A percentile compares a stretch with the other conserved stretches of the same genome.
Evolutionary conservation across 371 early-diverging fungal genomes (phyloP).

Genomic region (Apophysomyces variabilis): DNA sequence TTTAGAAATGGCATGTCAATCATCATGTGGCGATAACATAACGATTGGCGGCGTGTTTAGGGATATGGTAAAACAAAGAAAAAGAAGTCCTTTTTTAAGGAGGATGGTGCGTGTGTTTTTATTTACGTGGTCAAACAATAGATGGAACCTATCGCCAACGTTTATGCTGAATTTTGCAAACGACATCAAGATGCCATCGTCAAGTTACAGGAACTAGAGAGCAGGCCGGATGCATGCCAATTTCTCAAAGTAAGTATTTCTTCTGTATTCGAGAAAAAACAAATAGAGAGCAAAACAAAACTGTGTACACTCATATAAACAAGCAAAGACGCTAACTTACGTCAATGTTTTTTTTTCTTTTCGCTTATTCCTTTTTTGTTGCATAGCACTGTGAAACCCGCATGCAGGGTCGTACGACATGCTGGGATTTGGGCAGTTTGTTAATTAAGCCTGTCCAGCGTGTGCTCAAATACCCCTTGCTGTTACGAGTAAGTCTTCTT

Average conservation of each 20-base stretch:
- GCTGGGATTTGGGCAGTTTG: conserved; percentile 78
- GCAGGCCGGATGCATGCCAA: conserved; percentile 43
- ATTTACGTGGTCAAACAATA: conserved; percentile 15
- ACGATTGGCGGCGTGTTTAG: conserved; percentile 60
- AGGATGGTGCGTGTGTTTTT: not conserved
- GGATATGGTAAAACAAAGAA: conserved; percentile 44
- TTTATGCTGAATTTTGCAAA: conserved; percentile 80
- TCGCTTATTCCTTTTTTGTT: no score
- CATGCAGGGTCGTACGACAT: conserved; percentile 64
- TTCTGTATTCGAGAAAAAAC: not conserved
- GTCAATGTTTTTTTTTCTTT: not conserved
- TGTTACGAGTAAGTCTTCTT: conserved; percentile 58
- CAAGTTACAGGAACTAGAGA: conserved; percentile 62
- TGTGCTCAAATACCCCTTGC: conserved; percentile 78
- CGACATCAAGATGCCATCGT: conserved; percentile 70
- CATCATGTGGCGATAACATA: conserved; percentile 20
- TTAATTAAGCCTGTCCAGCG: conserved; percentile 87
- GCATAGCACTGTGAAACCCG: conserved; percentile 46
- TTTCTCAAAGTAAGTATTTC: conserved; percentile 54
- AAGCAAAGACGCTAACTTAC: conserved; percentile 58
- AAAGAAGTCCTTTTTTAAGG: conserved; percentile 1
- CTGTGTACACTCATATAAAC: conserved; percentile 10
- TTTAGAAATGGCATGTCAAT: conserved; percentile 51
- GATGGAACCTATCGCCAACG: conserved; percentile 58
- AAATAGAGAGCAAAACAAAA: conserved; percentile 14